A percentile compares a stretch with the other conserved stretches of the same genome.
phyloP scores from a whole-genome alignment of 176 grass and related monocot species.

The Dendrocalamus sinicus region DNA sequence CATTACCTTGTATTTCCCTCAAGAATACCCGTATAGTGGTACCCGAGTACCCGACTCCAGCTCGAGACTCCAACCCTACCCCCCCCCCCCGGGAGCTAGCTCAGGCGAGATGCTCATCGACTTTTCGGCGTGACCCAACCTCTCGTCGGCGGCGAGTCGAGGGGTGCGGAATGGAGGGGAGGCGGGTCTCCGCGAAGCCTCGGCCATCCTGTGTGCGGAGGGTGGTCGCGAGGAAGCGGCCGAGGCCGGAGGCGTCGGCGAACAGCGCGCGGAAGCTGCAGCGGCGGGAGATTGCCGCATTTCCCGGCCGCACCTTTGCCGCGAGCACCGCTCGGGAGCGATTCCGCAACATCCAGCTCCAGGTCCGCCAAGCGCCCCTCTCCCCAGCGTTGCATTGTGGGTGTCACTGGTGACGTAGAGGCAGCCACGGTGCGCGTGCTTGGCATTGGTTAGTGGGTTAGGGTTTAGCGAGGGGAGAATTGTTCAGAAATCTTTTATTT shows the following conservation, averaged over 20 bases:
- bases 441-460: neutral
- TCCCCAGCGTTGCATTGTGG: neutral
- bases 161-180: slow-evolving; percentile 48
- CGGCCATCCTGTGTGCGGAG: slow-evolving; percentile 50
- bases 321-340: slow-evolving; percentile 61
- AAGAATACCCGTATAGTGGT: neutral
- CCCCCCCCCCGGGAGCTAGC: neutral
- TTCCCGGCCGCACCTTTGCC: slow-evolving; percentile 47
- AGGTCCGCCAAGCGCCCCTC: slow-evolving; percentile 34
- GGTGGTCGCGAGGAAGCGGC: slow-evolving; percentile 63
- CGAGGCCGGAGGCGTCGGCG: slow-evolving; percentile 41
- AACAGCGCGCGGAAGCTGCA: slow-evolving; percentile 69
- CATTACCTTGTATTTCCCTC: neutral
- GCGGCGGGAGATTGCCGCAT: slow-evolving; percentile 65
- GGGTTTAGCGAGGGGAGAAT: neutral
- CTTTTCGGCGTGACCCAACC: slow-evolving; percentile 16
- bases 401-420: neutral
- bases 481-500: neutral
- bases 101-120: slow-evolving; percentile 35
- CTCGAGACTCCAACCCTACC: neutral
- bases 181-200: slow-evolving; percentile 49
- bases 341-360: slow-evolving; percentile 75
- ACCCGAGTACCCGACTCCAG: neutral
- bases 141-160: slow-evolving; percentile 1
- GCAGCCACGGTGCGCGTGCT: neutral